Conservation (phyloP, 805 yeast species). For the Debaryomyces prosopidis region DNA sequence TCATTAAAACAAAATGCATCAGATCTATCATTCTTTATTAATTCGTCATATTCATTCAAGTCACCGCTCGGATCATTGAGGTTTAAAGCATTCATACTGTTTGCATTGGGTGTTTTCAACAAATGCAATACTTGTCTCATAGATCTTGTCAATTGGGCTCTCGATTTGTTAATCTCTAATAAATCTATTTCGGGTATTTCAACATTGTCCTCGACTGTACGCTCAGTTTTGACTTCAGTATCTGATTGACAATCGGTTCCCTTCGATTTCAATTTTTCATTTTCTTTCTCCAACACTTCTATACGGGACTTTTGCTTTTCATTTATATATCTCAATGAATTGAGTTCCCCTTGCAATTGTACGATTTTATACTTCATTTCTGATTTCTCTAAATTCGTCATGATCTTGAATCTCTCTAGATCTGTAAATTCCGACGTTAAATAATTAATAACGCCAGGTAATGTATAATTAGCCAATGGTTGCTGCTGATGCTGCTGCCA, state of each 20-base stretch:
- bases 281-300: conserved; percentile 34
- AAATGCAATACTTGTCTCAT: conserved; percentile 37
- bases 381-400: conserved; percentile 53
- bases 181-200: conserved; percentile 37
- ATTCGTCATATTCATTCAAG: conserved; percentile 17
- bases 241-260: background rate
- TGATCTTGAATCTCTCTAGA: conserved; percentile 41
- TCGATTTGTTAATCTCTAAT: conserved; percentile 28
- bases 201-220: background rate
- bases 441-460: conserved; percentile 62
- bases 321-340: conserved; percentile 41
- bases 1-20: conserved; percentile 13
- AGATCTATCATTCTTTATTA: conserved; percentile 10
- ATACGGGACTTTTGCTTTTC: conserved; percentile 43
- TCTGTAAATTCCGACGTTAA: conserved; percentile 59
- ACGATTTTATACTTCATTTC: conserved; percentile 52
- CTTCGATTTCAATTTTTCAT: conserved; percentile 4
- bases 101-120: conserved; percentile 28
- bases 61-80: conserved; percentile 19
- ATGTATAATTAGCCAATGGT: conserved; percentile 41
- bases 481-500: conserved; percentile 13
- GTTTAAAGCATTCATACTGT: conserved; percentile 17
- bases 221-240: background rate
- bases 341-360: conserved; percentile 54
- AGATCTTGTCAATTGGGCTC: conserved; percentile 33